Conservation (phyloP, 768 basidiomycete species). For the Hemileccinum impolitum region DNA sequence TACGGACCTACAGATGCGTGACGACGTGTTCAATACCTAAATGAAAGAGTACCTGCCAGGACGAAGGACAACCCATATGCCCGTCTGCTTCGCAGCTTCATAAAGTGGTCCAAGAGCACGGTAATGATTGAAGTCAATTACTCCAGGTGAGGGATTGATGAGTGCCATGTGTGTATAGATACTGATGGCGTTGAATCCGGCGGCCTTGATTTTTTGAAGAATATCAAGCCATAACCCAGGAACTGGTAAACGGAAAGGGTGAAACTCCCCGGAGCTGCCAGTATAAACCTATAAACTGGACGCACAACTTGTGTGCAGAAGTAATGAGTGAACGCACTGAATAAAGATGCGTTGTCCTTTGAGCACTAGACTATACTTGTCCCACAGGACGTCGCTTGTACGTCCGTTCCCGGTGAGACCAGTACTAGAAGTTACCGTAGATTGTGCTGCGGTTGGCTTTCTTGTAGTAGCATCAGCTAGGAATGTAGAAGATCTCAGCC, state of each 20-base stretch:
- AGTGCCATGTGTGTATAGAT: conserved; percentile 81
- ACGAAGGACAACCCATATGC: conserved; percentile 75
- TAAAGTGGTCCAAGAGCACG: conserved; percentile 67
- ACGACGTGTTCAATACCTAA: not conserved
- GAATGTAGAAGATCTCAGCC: not conserved
- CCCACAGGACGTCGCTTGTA: conserved; percentile 47
- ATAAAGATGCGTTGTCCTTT: conserved; percentile 70
- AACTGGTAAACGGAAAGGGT: conserved; percentile 77
- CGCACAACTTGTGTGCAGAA: not conserved
- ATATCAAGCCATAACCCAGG: conserved; percentile 80
- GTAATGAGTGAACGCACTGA: conserved; percentile 45
- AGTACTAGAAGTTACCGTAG: not conserved
- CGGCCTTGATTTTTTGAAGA: conserved; percentile 76
- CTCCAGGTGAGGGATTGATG: conserved; percentile 69
- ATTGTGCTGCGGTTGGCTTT: not conserved
- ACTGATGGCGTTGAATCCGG: conserved; percentile 74
- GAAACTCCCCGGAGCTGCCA: conserved; percentile 85
- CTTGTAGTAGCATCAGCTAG: not conserved
- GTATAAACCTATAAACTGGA: not conserved
- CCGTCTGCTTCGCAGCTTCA: conserved; percentile 69
- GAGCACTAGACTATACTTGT: conserved; percentile 69
- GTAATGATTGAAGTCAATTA: conserved; percentile 70
- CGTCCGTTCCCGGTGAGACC: conserved; percentile 29
- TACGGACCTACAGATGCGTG: conserved; percentile 33
- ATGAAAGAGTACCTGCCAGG: conserved; percentile 50